Evolutionary conservation across 208 protist species (phyloP), one percentile per base, ranked within the genome.

Genomic region (Acanthamoeba royreba): DNA sequence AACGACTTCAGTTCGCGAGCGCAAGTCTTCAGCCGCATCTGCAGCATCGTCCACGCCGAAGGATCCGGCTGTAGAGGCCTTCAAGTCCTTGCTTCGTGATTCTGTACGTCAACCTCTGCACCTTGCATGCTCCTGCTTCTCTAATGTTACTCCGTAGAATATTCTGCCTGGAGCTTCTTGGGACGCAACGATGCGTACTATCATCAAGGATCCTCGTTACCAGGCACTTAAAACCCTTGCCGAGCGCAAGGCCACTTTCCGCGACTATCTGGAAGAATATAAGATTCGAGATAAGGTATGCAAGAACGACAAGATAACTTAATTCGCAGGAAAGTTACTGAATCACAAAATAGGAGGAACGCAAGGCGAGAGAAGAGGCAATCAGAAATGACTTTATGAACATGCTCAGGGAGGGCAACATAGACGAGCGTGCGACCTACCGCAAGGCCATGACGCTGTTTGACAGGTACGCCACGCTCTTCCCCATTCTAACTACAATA

Each of bases 311-410:
- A n/a, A n/a, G n/a, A n/a, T n/a, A n/a, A n/a, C n/a, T n/a, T n/a
- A n/a, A n/a, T n/a, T n/a, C n/a, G n/a, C n/a, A n/a, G n/a, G n/a
- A n/a, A n/a, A n/a, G n/a, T n/a, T n/a, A n/a, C n/a, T n/a, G n/a
- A n/a, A n/a, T n/a, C n/a, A n/a, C n/a, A n/a, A n/a, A n/a, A 25
- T 42, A 96, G 49, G 94, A 96, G 19, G 89, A 95, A 42, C 55
- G 53, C 40, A 88, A 53, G 22, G 53, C 55, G 8, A 89, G 93
- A 19, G 72, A 94, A 40, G 92, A 94, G 19, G 77, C 45, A 22
- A 11, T 55, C n/a, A 86, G 61, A 47, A 89, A 95, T 7, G 88
- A 94, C 19, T 94, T 96, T 33, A 55, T 95, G 25, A 52, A 45
- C 42, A 31, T 96, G 33, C 46, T 96, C 25, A 33, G 79, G 40